phyloP scores from a whole-genome alignment of 768 basidiomycete genomes.

The Rubroboletus pulcherrimus region DNA sequence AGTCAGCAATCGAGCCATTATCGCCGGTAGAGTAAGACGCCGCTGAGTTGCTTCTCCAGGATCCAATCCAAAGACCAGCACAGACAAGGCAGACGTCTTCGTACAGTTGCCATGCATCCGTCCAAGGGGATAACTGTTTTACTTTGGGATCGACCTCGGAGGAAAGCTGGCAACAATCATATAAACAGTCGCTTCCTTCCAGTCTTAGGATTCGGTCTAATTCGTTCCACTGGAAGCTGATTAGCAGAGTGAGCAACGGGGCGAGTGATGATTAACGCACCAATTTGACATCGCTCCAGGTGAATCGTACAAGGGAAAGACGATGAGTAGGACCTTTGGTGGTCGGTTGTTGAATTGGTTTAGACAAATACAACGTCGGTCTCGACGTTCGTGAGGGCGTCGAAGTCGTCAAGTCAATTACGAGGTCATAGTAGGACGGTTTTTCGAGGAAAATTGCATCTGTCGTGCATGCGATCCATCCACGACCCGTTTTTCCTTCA shows the following conservation, averaged over 20 bases:
- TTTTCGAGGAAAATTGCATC: slow-evolving; percentile 84
- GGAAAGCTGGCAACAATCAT: slow-evolving; percentile 35
- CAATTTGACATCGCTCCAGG: slow-evolving; percentile 81
- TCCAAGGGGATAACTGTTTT: slow-evolving; percentile 51
- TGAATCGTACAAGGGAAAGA: slow-evolving; percentile 63
- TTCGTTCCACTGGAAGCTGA: slow-evolving; percentile 61
- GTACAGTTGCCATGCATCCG: slow-evolving; percentile 77
- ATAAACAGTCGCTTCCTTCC: slow-evolving; percentile 34
- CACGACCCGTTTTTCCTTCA: slow-evolving; percentile 57
- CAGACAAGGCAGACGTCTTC: slow-evolving; percentile 83
- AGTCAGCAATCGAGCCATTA: slow-evolving; percentile 43
- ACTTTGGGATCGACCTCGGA: slow-evolving; percentile 32
- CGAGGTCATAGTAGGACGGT: slow-evolving; percentile 71
- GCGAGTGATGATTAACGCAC: slow-evolving; percentile 35
- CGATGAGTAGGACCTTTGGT: slow-evolving; percentile 46
- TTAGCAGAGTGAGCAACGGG: neutral
- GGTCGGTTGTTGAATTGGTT: slow-evolving; percentile 37
- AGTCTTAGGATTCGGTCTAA: slow-evolving; percentile 65
- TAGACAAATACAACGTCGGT: slow-evolving; percentile 64
- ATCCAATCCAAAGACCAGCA: slow-evolving; percentile 77
- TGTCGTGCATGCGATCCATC: slow-evolving; percentile 87
- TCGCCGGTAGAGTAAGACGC: slow-evolving; percentile 48
- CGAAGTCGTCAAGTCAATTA: slow-evolving; percentile 74
- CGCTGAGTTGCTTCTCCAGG: slow-evolving; percentile 49
- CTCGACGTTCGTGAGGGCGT: slow-evolving; percentile 57